phyloP scores from a whole-genome alignment of 306 rosid species.

The Quercus bicolor region DNA sequence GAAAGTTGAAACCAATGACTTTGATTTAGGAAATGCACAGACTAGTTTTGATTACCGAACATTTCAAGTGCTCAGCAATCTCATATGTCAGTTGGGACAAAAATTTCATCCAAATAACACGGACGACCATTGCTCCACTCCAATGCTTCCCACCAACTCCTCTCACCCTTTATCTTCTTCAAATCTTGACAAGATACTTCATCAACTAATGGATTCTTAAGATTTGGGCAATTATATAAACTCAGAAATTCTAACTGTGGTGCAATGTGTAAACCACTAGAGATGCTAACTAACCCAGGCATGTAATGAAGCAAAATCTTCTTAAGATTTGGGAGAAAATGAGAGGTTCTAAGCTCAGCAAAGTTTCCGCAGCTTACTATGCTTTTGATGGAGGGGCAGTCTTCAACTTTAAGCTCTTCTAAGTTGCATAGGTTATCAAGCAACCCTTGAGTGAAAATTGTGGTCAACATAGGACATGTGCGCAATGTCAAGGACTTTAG shows the following conservation, averaged over 20 bases:
- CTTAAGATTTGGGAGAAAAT: conserved; percentile 1
- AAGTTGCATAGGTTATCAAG: not conserved
- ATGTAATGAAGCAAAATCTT: not conserved
- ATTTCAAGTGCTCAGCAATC: not conserved
- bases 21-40: rapidly evolving
- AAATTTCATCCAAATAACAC: not conserved
- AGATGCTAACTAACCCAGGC: conserved; percentile 9
- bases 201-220: not conserved
- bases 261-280: not conserved
- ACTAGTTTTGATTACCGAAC: not conserved
- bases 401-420: conserved; percentile 13
- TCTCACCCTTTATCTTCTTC: conserved; percentile 12
- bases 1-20: too few relatives aligned
- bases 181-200: not conserved
- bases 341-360: not conserved
- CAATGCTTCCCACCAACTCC: conserved; percentile 20
- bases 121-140: not conserved
- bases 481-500: conserved; percentile 16
- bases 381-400: conserved; percentile 19
- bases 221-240: conserved; percentile 17
- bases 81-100: not conserved
- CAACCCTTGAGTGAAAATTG: not conserved
- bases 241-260: not conserved
- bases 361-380: not conserved
- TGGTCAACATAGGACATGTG: conserved; percentile 20